Evolutionary conservation across 75 land plant genomes (phyloP).

Genomic region (Selaginella moellendorffii): DNA sequence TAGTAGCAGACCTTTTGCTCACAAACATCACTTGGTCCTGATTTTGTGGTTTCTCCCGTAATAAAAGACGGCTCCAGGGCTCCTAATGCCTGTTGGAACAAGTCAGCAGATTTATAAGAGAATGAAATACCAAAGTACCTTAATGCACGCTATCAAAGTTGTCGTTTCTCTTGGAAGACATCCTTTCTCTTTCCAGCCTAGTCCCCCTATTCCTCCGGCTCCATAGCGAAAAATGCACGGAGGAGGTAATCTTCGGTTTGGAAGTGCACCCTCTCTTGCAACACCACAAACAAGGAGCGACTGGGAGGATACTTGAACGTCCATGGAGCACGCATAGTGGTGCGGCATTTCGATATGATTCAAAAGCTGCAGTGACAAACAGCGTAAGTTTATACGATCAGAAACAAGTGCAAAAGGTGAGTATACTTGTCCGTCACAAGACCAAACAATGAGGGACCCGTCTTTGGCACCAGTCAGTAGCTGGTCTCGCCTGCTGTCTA

Average conservation of each 20-base stretch:
- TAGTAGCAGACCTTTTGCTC: conserved; percentile 21
- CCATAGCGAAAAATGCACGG: conserved; percentile 19
- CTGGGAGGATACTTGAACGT: conserved; percentile 13
- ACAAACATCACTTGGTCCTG: conserved; percentile 11
- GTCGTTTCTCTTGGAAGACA: conserved; percentile 19
- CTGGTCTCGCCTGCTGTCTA: conserved; percentile 19
- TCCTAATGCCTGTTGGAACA: neutral
- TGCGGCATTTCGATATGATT: conserved; percentile 17
- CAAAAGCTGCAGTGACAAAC: conserved; percentile 10
- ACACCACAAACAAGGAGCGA: conserved; percentile 22
- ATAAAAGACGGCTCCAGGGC: conserved; percentile 18
- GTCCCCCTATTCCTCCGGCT: conserved; percentile 8
- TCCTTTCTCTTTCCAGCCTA: conserved; percentile 23
- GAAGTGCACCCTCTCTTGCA: conserved; percentile 9
- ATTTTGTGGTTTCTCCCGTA: conserved; percentile 15
- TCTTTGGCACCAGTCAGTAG: conserved; percentile 19
- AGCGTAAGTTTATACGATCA: neutral
- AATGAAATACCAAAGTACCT: conserved; percentile 9
- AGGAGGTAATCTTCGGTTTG: conserved; percentile 7
- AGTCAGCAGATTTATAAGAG: neutral
- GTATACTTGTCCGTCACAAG: conserved; percentile 19
- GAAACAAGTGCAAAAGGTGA: neutral
- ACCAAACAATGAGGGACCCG: conserved; percentile 19
- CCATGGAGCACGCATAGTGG: conserved; percentile 25
- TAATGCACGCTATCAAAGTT: conserved; percentile 16